Base-by-base conservation (phyloP, 2,329 filamentous ascomycete species). In the Ophiostoma angusticollis region DNA sequence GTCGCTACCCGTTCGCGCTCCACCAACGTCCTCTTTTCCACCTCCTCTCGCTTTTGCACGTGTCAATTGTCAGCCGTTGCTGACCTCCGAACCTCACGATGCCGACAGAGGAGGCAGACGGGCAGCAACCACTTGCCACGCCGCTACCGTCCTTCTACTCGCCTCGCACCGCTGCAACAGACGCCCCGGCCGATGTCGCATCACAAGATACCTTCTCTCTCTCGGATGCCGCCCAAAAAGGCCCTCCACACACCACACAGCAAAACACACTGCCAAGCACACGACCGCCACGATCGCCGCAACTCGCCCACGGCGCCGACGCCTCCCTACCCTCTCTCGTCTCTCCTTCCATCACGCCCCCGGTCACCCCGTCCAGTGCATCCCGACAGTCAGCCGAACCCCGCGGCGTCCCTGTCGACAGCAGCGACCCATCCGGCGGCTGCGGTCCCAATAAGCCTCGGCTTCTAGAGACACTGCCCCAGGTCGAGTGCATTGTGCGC, bases 401-500 rank as follows among this genome's bases (percentile, higher is more conserved):
- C 11, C 71, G 65, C 34, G 63, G 70, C 43, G 64, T 76, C 7
- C 70, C 71, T 1, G 74, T 78, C 29, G 74, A 79, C 54, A 76
- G 70, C 49, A 70, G 67, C 13, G 56, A 69, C 4, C 66, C 68
- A 0, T 64, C 64, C 0, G 74, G 74, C 35, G 74, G 74, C 35
- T 78, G 73, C 48, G 74, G 74, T 21, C 62, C 65, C 37, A 78
- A 78, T 55, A 67, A 72, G 23, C 84, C 85, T 1, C 78, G 74
- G 43, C 67, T 94, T 17, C 72, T 95, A 6, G 68, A 80, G 48
- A 73, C 68, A 12, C 67, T 96, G 2, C 91, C 89, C 7, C 63
- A 82, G 18, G 89, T 98, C n/a, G 78, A 84, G 56, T 98, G 91
- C 63, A 78, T 93, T 47, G 91, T 96, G 35, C 81, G 91, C 49